Percentiles rank a stretch among this genome's conserved stretches.
Conservation (phyloP, 176 grass and related monocot species). For the Eremochloa ophiuroides region DNA sequence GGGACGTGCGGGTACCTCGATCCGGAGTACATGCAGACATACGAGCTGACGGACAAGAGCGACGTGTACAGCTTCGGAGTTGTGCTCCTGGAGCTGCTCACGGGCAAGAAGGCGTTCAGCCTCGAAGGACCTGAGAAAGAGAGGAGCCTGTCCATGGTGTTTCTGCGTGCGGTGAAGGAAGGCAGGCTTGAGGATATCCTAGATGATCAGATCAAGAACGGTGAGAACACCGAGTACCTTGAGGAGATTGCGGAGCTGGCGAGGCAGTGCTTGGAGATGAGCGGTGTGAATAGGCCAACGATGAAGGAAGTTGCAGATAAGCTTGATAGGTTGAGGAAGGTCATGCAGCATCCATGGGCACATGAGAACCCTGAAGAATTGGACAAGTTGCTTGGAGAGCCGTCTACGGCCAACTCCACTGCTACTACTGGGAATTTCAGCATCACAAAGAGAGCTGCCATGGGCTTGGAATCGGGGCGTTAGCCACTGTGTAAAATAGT, state of each 20-base stretch:
- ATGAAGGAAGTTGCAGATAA: constrained; percentile 2
- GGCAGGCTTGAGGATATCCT: not conserved
- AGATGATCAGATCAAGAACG: not conserved
- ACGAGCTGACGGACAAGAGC: not conserved
- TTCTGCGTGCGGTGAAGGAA: not conserved
- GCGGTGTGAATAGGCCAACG: not conserved
- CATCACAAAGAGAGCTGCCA: not conserved
- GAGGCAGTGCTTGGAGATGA: not conserved
- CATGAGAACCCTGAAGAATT: constrained; percentile 8
- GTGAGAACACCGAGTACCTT: not conserved
- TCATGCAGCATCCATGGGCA: constrained; percentile 1
- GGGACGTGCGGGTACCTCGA: constrained; percentile 1
- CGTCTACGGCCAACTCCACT: not conserved
- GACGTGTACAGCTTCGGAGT: not conserved
- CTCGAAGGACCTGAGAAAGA: not conserved
- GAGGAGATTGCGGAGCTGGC: constrained; percentile 1
- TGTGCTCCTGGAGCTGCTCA: not conserved
- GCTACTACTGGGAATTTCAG: not conserved
- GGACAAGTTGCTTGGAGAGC: not conserved
- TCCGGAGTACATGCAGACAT: constrained; percentile 4
- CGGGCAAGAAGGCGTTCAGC: not conserved
- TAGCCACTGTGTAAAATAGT: too few relatives aligned
- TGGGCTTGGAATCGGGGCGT: constrained; percentile 8
- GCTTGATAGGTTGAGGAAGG: not conserved
- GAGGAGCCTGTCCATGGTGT: not conserved